Conservation (phyloP, 352 stramenopile species). For the Phytophthora fragariae region DNA sequence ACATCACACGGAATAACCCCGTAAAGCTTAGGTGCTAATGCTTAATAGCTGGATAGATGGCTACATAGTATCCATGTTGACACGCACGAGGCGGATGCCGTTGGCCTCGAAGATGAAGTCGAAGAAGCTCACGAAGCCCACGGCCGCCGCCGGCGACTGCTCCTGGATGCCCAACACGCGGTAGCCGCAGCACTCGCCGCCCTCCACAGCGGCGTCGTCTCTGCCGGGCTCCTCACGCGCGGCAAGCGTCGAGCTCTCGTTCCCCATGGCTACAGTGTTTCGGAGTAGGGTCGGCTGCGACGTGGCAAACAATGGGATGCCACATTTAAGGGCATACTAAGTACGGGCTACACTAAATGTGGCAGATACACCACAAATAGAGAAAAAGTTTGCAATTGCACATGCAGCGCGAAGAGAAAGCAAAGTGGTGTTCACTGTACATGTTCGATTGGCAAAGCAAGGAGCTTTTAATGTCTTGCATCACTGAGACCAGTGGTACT, state of each 20-base stretch:
- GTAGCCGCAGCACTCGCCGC: conserved; percentile 90
- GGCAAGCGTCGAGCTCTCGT: conserved; percentile 52
- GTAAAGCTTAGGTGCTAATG: no score
- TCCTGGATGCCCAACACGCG: conserved; percentile 97
- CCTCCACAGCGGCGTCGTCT: conserved; percentile 42
- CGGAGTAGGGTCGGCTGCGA: not conserved
- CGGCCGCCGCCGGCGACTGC: conserved; percentile 90
- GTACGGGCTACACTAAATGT: conserved; percentile 1
- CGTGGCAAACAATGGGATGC: not conserved
- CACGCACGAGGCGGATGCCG: conserved; percentile 73
- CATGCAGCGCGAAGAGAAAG: no score
- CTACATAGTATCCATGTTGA: not conserved
- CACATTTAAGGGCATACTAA: conserved; percentile 15
- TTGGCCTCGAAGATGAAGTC: conserved; percentile 98
- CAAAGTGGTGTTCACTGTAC: no score
- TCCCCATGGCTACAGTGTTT: conserved; percentile 47
- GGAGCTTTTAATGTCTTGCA: no score
- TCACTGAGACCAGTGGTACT: no score
- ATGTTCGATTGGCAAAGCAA: no score
- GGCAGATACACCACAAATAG: no score
- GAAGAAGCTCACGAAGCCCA: conserved; percentile 97
- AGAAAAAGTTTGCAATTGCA: no score
- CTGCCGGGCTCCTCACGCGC: conserved; percentile 13
- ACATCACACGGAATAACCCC: no score
- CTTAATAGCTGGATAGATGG: no score